Base-by-base conservation (phyloP, 305 asterid species). In the Plantago rigida region DNA sequence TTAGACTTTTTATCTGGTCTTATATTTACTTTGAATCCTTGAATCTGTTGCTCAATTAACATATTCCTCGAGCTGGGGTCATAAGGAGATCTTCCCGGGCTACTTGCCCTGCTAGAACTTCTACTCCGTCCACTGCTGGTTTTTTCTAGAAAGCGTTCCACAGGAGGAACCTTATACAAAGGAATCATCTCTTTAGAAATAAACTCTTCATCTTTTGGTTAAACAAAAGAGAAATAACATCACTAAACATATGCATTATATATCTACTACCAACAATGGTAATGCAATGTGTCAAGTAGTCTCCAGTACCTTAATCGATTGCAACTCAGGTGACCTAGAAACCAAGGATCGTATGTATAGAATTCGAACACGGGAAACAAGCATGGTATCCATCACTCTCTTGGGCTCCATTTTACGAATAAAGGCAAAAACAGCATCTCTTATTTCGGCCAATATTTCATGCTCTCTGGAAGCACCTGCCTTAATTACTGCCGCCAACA, bases 401-500 rank as follows among this genome's bases (percentile, higher is more conserved):
- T 79, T 87, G 36, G 99, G 97, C 77, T 93, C 99, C 95, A 93
- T 83, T 81, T 89, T 93, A 67, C 89, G 95, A 67, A 93, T 87
- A 75, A 89, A 93, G 59, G 90, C 86, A 73, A 93, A 93, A 55
- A 89, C 97, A 60, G 97, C 86, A 79, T 93, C 95, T 71, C 99
- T 81, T 60, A 93, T 93, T 81, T 93, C 99, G 66, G 99, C 99
- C 67, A 93, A 95, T 75, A 93, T 93, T 77, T 93, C 99, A 69
- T 89, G 99, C 81, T 93, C 99, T 77, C 99, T 82, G 13, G 99
- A 87, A 69, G 99, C 99, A 70, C 99, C 99, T 54, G 99, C 99
- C 79, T 93, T 93, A 63, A 93, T 89, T 53, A 93, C 99, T 52
- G 99, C 97, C 70, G 99, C 99, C 77, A 93, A 76, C 76, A 93